Conservation (phyloP, 2,329 filamentous ascomycete genomes). For the Nigrograna mackinnonii region DNA sequence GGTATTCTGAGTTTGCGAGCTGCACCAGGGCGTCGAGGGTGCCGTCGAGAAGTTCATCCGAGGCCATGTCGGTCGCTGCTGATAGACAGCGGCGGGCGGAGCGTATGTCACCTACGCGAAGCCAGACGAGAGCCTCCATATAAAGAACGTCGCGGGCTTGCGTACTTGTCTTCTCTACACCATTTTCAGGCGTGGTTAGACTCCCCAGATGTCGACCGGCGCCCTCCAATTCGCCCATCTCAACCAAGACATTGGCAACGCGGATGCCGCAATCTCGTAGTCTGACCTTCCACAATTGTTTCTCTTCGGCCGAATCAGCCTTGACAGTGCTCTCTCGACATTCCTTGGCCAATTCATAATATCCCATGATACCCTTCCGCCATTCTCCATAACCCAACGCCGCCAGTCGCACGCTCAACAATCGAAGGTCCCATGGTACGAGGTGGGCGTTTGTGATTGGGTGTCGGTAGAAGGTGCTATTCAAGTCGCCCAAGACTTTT, state of each 20-base stretch:
- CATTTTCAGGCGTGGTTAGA: slow-evolving; percentile 46
- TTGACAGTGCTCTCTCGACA: slow-evolving; percentile 63
- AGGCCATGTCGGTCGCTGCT: slow-evolving; percentile 14
- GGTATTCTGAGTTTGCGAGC: slow-evolving; percentile 78
- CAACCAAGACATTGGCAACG: slow-evolving; percentile 68
- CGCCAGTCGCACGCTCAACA: slow-evolving; percentile 82
- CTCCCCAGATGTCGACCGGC: slow-evolving; percentile 73
- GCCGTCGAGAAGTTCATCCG: slow-evolving; percentile 34
- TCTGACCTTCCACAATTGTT: slow-evolving; percentile 70
- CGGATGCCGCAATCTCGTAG: slow-evolving; percentile 74
- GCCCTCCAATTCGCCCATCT: slow-evolving; percentile 86
- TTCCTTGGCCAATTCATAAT: slow-evolving; percentile 85
- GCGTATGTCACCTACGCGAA: slow-evolving; percentile 77
- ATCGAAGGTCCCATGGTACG: slow-evolving; percentile 84
- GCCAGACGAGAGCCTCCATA: slow-evolving; percentile 67
- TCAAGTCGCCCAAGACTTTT: slow-evolving; percentile 64
- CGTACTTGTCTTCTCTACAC: slow-evolving; percentile 29
- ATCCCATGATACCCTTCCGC: slow-evolving; percentile 81
- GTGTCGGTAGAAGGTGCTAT: slow-evolving; percentile 55
- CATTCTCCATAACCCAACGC: slow-evolving; percentile 85
- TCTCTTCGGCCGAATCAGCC: slow-evolving; percentile 53
- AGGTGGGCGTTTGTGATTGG: slow-evolving; percentile 56
- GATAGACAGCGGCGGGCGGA: slow-evolving; percentile 64
- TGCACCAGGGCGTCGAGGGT: slow-evolving; percentile 70
- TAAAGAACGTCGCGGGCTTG: slow-evolving; percentile 37